Percentiles rank a stretch among this genome's conserved stretches.
These are phyloP conservation scores for Neurospora sp. DNA, from an alignment of 2,329 filamentous ascomycete genomes.

Conservation along the genomic window DNA sequence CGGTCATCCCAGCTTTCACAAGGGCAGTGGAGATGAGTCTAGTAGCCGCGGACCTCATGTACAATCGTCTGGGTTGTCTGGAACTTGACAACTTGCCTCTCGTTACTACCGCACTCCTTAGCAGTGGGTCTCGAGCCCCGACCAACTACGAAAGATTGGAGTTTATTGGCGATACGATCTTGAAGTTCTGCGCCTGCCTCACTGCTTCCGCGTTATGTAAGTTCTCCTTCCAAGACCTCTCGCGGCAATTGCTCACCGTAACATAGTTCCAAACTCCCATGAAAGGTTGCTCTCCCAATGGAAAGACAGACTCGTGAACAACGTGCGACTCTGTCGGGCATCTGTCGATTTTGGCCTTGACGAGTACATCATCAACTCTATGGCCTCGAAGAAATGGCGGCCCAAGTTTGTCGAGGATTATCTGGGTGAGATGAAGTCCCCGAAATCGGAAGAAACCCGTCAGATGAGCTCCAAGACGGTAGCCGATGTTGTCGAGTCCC, in stretches of 20 bases:
- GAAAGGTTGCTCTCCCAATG: constrained; percentile 63
- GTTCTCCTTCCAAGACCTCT: constrained; percentile 15
- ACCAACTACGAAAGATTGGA: constrained; percentile 76
- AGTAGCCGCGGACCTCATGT: constrained; percentile 49
- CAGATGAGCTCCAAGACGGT: constrained; percentile 64
- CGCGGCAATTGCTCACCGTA: not conserved
- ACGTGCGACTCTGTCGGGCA: constrained; percentile 58
- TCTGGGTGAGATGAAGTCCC: constrained; percentile 12
- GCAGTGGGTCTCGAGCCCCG: constrained; percentile 47
- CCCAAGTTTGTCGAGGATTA: constrained; percentile 45
- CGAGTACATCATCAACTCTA: constrained; percentile 53
- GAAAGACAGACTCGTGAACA: constrained; percentile 65
- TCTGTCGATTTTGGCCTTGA: constrained; percentile 56
- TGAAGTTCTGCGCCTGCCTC: constrained; percentile 64
- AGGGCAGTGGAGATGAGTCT: constrained; percentile 58
- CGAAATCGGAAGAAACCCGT: constrained; percentile 19
- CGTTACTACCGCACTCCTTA: constrained; percentile 59
- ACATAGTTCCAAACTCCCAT: constrained; percentile 46
- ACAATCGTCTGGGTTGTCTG: constrained; percentile 42
- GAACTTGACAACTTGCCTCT: constrained; percentile 43
- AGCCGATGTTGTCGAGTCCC: constrained; percentile 77
- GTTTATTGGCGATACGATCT: constrained; percentile 73
- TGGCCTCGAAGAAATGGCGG: constrained; percentile 52
- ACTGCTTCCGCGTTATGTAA: constrained; percentile 48
- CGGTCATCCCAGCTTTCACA: constrained; percentile 63